phyloP scores from a whole-genome alignment of 352 stramenopile species.

The Globisporangium emineosum region DNA sequence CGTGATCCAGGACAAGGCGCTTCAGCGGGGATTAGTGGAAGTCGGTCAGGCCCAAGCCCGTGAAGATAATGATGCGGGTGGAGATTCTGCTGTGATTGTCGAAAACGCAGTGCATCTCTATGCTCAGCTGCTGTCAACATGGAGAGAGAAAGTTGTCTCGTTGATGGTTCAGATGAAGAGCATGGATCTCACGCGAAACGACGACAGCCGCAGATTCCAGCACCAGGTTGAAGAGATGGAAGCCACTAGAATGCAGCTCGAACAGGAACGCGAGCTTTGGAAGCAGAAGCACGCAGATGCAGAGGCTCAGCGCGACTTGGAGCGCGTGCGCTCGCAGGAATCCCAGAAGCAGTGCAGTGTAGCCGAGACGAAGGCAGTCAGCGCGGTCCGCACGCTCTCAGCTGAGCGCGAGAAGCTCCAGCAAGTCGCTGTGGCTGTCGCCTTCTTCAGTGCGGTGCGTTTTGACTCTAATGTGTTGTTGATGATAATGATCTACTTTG shows the following conservation, averaged over 20 bases:
- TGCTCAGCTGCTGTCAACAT: slow-evolving; percentile 33
- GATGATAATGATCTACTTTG: too few species aligned
- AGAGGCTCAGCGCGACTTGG: slow-evolving; percentile 60
- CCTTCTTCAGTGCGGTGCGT: slow-evolving; percentile 39
- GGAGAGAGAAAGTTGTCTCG: slow-evolving; percentile 56
- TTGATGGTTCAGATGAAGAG: slow-evolving; percentile 57
- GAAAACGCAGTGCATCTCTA: slow-evolving; percentile 28
- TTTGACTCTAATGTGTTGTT: not conserved
- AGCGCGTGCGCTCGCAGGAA: slow-evolving; percentile 33
- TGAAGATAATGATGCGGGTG: slow-evolving; percentile 11
- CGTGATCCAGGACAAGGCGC: slow-evolving; percentile 51
- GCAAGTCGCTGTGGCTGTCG: slow-evolving; percentile 39
- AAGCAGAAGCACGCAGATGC: slow-evolving; percentile 47
- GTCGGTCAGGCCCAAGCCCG: slow-evolving; percentile 18
- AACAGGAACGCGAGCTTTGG: slow-evolving; percentile 43
- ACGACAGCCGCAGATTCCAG: slow-evolving; percentile 12
- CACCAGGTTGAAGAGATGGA: slow-evolving; percentile 14
- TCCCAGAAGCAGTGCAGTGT: slow-evolving; percentile 21
- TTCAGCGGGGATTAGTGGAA: slow-evolving; percentile 31
- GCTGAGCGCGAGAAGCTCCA: slow-evolving; percentile 46
- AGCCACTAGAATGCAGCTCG: slow-evolving; percentile 17
- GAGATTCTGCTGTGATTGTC: slow-evolving; percentile 4
- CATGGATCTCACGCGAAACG: slow-evolving; percentile 25
- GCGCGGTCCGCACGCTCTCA: slow-evolving; percentile 45
- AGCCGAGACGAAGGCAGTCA: slow-evolving; percentile 41